Base-by-base conservation (phyloP, 2,329 filamentous ascomycete genomes). In the Chaetomium sp. region DNA sequence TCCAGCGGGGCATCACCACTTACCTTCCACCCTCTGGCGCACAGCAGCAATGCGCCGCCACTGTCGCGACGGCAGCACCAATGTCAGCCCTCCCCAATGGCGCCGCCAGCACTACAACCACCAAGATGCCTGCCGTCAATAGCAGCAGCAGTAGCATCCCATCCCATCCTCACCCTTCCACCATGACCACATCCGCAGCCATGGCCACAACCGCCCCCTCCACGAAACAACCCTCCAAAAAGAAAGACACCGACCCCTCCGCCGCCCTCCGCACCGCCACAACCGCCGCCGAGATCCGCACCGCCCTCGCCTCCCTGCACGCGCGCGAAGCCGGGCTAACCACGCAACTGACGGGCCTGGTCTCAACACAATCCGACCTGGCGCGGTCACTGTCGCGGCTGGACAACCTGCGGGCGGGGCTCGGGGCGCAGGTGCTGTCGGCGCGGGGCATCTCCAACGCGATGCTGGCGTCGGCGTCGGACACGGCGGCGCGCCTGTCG, bases 381-480 rank as follows among this genome's bases (percentile, higher is more conserved):
- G 90, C 90, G 23, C 90, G 93, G 70, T 92, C 97, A 73, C 84
- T 99, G 58, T 88, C 88, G 66, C 90, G 94, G 21, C 85, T 99
- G 68, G 95, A 99, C 77, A 83, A 97, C 33, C 85, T 97, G 62
- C 91, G 95, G 70, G 93, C 93, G 50, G 90, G 93, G 68, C 85
- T 98, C 35, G 93, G 93, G 65, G 87, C 92, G 5, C 95, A 98
- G 75, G 91, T 90, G 58, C 90, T 93, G 73, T 90, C 91, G 57
- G 90, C 93, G 16, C 87, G 94, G 67, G 83, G 88, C 53, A 90
- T 99, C 74, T 91, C 91, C 82, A 91, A 92, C 85, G 90, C 88
- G 75, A 97, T 97, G 91, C 89, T 99, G 65, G 89, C 92, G 49
- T 86, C 88, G 51, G 93, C 95, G 33, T 91, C 95, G 23, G 85